These are phyloP conservation scores for Curvularia lunata DNA, from an alignment of 2,329 filamentous ascomycete species.

Conservation along the genomic window DNA sequence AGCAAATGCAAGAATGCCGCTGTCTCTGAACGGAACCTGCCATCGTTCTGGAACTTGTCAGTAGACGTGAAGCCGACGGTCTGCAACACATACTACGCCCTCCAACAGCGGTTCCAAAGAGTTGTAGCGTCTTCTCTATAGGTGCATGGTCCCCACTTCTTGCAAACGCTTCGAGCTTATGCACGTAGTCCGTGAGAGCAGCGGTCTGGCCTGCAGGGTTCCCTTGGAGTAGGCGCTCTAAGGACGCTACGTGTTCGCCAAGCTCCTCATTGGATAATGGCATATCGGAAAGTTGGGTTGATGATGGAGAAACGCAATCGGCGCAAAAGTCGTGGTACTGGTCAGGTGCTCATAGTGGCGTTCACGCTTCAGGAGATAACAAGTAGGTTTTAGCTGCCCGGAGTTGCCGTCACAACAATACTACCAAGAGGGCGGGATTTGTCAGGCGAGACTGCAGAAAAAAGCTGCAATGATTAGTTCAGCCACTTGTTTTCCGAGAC, in stretches of 20 bases:
- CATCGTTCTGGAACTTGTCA: slow-evolving; percentile 40
- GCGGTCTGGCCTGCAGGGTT: slow-evolving; percentile 24
- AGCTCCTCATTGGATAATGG: slow-evolving; percentile 23
- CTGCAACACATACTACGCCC: slow-evolving; percentile 32
- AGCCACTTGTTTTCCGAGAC: slow-evolving; percentile 16
- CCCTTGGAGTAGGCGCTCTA: slow-evolving; percentile 26
- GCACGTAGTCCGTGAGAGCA: slow-evolving; percentile 23
- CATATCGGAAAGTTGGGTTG: slow-evolving; percentile 22
- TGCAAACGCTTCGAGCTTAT: slow-evolving; percentile 22
- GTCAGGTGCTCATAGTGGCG: slow-evolving; percentile 21
- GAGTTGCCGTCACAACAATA: slow-evolving; percentile 5
- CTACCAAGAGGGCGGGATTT: background rate
- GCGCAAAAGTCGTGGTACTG: slow-evolving; percentile 9
- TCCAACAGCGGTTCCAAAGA: slow-evolving; percentile 45
- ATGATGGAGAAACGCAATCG: slow-evolving; percentile 11
- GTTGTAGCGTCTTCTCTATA: slow-evolving; percentile 29
- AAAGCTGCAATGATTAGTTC: slow-evolving; percentile 13
- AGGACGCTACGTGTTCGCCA: slow-evolving; percentile 24
- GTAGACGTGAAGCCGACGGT: slow-evolving; percentile 6
- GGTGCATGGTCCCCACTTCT: slow-evolving; percentile 15
- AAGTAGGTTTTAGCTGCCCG: slow-evolving; percentile 6
- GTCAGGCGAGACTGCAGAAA: slow-evolving; percentile 4
- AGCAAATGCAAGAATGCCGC: slow-evolving; percentile 39
- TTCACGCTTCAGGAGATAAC: slow-evolving; percentile 8
- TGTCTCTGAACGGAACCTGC: slow-evolving; percentile 37